Percentiles rank a stretch among this genome's conserved stretches.
These are phyloP conservation scores for Arxiozyma telluris DNA, from an alignment of 1,139 yeast genomes.

Conservation along the genomic window DNA sequence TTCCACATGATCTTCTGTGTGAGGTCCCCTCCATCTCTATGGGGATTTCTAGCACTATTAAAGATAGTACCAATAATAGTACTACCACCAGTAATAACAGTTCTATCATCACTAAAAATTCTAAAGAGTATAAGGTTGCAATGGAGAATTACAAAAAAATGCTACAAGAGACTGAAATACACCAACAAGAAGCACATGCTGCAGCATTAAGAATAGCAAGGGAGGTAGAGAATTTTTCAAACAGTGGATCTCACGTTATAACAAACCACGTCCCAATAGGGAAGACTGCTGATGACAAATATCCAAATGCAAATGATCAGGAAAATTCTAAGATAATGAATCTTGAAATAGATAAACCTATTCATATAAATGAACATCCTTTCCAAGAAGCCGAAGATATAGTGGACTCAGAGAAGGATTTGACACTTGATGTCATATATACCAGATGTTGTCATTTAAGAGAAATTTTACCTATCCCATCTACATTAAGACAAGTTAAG, in stretches of 20 bases:
- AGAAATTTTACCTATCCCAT: conserved; percentile 68
- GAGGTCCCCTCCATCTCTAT: conserved; percentile 57
- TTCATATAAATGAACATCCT: conserved; percentile 61
- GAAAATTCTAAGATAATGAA: neutral
- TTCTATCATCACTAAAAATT: conserved; percentile 30
- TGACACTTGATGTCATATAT: conserved; percentile 57
- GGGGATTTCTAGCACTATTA: conserved; percentile 41
- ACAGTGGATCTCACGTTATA: neutral
- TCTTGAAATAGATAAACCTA: conserved; percentile 46
- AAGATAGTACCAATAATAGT: neutral
- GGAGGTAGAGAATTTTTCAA: conserved; percentile 43
- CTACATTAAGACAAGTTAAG: conserved; percentile 66
- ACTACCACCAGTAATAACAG: neutral
- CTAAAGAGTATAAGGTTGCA: conserved; percentile 45
- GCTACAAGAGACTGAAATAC: conserved; percentile 53
- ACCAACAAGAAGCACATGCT: conserved; percentile 65
- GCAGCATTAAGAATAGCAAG: conserved; percentile 60
- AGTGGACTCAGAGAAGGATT: conserved; percentile 6
- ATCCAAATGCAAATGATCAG: neutral
- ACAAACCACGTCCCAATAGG: neutral
- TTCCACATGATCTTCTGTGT: conserved; percentile 55
- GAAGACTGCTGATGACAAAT: neutral
- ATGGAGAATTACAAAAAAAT: conserved; percentile 49
- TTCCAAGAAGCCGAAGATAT: conserved; percentile 27
- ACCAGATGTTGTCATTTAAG: conserved; percentile 69